Base-by-base conservation (phyloP, 495 filamentous ascomycete species). In the Penicillium atrosanguineum region DNA sequence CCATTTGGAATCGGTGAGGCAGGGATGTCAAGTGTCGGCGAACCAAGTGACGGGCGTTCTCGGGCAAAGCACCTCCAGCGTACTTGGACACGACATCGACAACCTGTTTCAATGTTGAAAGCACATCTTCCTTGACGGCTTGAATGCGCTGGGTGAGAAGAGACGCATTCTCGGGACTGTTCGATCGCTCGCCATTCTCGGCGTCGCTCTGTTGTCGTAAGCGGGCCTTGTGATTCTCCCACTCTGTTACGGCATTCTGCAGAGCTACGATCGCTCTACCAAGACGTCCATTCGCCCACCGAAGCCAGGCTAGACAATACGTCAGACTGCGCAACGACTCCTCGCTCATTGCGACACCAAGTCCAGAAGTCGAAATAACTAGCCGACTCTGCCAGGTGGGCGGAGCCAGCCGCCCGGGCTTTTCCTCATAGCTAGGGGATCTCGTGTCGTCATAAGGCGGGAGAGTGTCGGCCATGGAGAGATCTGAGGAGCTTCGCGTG, bases 271-370 rank as follows among this genome's bases (percentile, higher is more conserved):
- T 84, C 0, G 88, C 74, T 46, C 83, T 81, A 19, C 81, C 81
- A 37, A 97, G 75, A 63, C 88, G 87, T 12, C 79, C 81, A 56
- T 92, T 95, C 3, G 87, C 87, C 78, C 83, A 82, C 40, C 82
- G 78, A n/a, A 96, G 75, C 77, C 87, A 86, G 18, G 79, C 76
- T 15, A 96, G 72, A 59, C 89, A 94, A 59, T 86, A 89, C 60
- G 86, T 87, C 23, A 97, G 73, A 52, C 83, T 89, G 12, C 81
- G 76, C 12, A 95, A 72, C 42, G 87, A 91, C 60, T 90, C 86
- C 19, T 95, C 88, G 60, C 85, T 91, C 79, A 97, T 88, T 0
- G 93, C 90, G 18, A 91, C 85, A 29, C 89, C 87, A 3, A 97
- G 75, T 0, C 89, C 90, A 0, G 88, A 92, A 0, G 91, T 95